phyloP scores from a whole-genome alignment of 73 alveolate species.

The Blepharisma japonicum region DNA sequence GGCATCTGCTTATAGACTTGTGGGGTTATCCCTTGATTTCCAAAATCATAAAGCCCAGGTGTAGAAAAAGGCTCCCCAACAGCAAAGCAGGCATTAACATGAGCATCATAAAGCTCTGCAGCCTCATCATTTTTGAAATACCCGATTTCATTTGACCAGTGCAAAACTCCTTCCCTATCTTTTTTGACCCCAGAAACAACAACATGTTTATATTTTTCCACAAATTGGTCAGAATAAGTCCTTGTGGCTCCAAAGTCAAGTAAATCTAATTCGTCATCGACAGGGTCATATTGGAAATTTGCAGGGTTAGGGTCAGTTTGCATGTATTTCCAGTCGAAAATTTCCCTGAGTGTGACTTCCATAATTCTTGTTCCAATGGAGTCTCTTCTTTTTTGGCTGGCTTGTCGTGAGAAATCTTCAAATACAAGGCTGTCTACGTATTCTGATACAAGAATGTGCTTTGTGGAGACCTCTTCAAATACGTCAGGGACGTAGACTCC shows the following conservation, averaged over 20 bases:
- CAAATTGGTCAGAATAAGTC: constrained; percentile 43
- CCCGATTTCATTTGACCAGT: constrained; percentile 39
- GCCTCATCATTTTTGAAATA: constrained; percentile 68
- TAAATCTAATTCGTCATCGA: constrained; percentile 39
- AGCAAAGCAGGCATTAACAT: constrained; percentile 41
- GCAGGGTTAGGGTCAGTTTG: constrained; percentile 87
- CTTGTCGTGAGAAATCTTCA: constrained; percentile 40
- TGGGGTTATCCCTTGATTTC: constrained; percentile 40
- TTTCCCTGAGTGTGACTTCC: constrained; percentile 59
- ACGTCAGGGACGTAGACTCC: constrained; percentile 56
- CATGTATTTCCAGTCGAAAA: constrained; percentile 68
- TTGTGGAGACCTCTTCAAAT: constrained; percentile 41
- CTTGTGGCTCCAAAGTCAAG: constrained; percentile 76
- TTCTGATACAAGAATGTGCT: constrained; percentile 57
- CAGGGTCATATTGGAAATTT: constrained; percentile 56
- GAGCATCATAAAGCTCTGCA: constrained; percentile 61
- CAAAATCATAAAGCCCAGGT: constrained; percentile 52
- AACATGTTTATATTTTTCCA: constrained; percentile 47
- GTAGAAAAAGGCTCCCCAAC: constrained; percentile 69
- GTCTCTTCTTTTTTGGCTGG: constrained; percentile 52
- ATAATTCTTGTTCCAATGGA: constrained; percentile 51
- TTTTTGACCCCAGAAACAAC: constrained; percentile 52
- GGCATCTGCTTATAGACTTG: constrained; percentile 51
- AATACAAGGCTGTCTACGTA: constrained; percentile 48
- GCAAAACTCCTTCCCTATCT: constrained; percentile 42